phyloP scores from a whole-genome alignment of 768 basidiomycete genomes.

The Suillus fuscotomentosus region DNA sequence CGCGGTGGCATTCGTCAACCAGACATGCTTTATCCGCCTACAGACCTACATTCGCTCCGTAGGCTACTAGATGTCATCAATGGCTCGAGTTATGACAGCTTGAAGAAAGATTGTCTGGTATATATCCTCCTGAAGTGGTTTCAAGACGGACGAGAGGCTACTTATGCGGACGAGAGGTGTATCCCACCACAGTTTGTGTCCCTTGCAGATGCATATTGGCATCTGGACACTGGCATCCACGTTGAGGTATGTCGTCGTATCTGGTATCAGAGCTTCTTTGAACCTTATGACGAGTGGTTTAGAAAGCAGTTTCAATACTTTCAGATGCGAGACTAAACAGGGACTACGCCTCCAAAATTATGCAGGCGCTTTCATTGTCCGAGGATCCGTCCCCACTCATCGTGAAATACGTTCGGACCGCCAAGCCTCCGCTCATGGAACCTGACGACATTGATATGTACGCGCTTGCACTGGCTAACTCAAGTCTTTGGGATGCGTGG shows the following conservation, averaged over 20 bases:
- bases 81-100: constrained; percentile 59
- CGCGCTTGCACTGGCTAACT: constrained; percentile 61
- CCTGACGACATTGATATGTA: constrained; percentile 74
- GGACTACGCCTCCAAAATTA: constrained; percentile 77
- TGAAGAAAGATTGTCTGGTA: constrained; percentile 79
- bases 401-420: constrained; percentile 72
- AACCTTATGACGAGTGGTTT: background rate
- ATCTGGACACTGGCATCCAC: constrained; percentile 69
- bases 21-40: constrained; percentile 68
- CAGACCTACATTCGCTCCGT: constrained; percentile 49
- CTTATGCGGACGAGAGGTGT: constrained; percentile 49
- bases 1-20: constrained; percentile 61
- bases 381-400: constrained; percentile 52
- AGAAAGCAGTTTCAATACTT: constrained; percentile 73
- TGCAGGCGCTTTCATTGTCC: constrained; percentile 51
- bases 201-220: constrained; percentile 85
- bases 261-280: background rate
- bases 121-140: constrained; percentile 85
- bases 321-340: constrained; percentile 72
- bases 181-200: constrained; percentile 76
- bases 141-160: constrained; percentile 52
- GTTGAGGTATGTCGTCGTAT: constrained; percentile 49
- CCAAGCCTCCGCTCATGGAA: constrained; percentile 67
- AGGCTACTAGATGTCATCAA: constrained; percentile 61
- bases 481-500: constrained; percentile 72